Conservation (phyloP, 1,284 basidiomycete genomes). For the Vanrija humicola region DNA sequence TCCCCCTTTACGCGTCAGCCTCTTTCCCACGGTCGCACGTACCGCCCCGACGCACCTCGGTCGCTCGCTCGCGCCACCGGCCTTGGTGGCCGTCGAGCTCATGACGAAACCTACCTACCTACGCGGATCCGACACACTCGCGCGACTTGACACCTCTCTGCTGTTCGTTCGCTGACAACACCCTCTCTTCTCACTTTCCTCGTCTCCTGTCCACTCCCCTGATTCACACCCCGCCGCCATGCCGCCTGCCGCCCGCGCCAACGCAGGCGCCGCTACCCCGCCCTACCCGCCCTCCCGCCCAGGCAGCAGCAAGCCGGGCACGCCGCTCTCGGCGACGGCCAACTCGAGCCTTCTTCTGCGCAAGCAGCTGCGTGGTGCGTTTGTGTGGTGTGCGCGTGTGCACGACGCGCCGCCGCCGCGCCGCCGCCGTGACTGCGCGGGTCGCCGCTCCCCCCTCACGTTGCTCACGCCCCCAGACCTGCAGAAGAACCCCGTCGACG, state of each 20-base stretch:
- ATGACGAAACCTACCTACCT: too few relatives aligned
- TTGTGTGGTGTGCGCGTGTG: background rate
- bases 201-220: background rate
- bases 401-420: background rate
- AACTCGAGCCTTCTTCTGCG: conserved; percentile 61
- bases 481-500: conserved; percentile 83
- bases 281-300: conserved; percentile 37
- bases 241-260: conserved; percentile 25
- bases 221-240: conserved; percentile 12
- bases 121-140: too few relatives aligned
- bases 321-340: conserved; percentile 28
- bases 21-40: too few relatives aligned
- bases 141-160: too few relatives aligned
- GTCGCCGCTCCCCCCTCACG: too few relatives aligned
- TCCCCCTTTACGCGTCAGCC: too few relatives aligned
- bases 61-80: too few relatives aligned
- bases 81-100: too few relatives aligned
- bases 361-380: conserved; percentile 62
- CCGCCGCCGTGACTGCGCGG: background rate
- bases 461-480: conserved; percentile 44
- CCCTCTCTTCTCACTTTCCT: background rate
- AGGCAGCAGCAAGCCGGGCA: conserved; percentile 32
- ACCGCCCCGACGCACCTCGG: too few relatives aligned
- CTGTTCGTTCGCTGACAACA: too few relatives aligned
- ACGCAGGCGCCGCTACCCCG: conserved; percentile 19